A percentile compares a stretch with the other conserved stretches of the same genome.
These are phyloP conservation scores for Bathelium albidoporum DNA, from an alignment of 495 filamentous ascomycete genomes.

Conservation along the genomic window DNA sequence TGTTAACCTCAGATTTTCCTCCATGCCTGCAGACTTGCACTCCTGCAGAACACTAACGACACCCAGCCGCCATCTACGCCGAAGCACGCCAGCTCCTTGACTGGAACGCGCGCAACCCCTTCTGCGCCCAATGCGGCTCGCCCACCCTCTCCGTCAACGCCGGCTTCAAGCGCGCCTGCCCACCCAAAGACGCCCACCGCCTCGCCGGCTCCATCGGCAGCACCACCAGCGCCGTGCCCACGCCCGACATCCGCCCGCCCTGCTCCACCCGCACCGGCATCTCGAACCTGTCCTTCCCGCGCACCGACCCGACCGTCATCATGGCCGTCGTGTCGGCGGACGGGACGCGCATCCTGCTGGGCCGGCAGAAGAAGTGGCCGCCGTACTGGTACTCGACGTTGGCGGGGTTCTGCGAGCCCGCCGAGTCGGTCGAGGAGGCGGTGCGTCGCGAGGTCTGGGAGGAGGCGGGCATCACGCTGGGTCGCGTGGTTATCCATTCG, in stretches of 20 bases:
- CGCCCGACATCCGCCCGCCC: slow-evolving; percentile 40
- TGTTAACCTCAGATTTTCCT: background rate
- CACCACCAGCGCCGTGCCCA: slow-evolving; percentile 29
- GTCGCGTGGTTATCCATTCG: slow-evolving; percentile 80
- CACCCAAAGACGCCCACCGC: slow-evolving; percentile 50
- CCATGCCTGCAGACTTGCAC: background rate
- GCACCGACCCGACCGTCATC: slow-evolving; percentile 92
- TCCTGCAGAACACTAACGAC: slow-evolving; percentile 11
- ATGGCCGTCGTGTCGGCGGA: slow-evolving; percentile 77
- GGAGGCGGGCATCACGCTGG: slow-evolving; percentile 75
- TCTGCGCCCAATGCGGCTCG: slow-evolving; percentile 79
- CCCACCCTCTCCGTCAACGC: slow-evolving; percentile 77
- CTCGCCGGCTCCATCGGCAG: slow-evolving; percentile 27
- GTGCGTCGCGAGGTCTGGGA: slow-evolving; percentile 95
- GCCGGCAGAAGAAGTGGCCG: slow-evolving; percentile 75
- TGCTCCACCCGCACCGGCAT: slow-evolving; percentile 69
- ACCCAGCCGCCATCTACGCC: slow-evolving; percentile 76
- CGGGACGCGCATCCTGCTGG: slow-evolving; percentile 66
- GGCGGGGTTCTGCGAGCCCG: slow-evolving; percentile 91
- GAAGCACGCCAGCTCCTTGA: slow-evolving; percentile 81
- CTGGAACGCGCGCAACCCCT: slow-evolving; percentile 90
- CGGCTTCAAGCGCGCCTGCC: slow-evolving; percentile 84
- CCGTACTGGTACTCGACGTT: slow-evolving; percentile 78
- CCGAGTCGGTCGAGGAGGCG: slow-evolving; percentile 88
- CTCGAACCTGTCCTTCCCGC: slow-evolving; percentile 81